Conservation (phyloP, 495 filamentous ascomycete genomes). For the Aspergillus heteromorphus region DNA sequence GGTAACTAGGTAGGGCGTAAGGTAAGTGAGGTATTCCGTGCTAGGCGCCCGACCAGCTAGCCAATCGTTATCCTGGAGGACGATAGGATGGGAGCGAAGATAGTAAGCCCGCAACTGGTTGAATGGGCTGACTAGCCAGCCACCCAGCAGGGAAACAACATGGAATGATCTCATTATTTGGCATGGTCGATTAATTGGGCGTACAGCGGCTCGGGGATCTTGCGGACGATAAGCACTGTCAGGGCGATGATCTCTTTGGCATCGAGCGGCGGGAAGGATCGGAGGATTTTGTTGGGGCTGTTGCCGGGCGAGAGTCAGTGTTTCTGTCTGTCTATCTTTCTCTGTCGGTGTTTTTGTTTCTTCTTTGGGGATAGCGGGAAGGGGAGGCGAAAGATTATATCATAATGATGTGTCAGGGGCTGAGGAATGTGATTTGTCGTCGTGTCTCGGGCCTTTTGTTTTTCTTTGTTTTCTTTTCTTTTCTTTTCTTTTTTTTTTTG, state of each 20-base stretch:
- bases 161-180: conserved; percentile 42
- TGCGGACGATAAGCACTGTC: conserved; percentile 71
- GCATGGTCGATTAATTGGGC: conserved; percentile 84
- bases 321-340: neutral
- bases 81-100: no score
- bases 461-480: neutral
- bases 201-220: conserved; percentile 86
- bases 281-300: conserved; percentile 85
- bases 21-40: neutral
- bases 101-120: no score
- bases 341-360: neutral
- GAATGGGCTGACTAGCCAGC: neutral
- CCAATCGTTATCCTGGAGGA: no score
- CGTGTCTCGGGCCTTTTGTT: neutral
- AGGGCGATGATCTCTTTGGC: conserved; percentile 75
- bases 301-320: neutral
- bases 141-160: neutral
- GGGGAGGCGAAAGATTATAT: neutral
- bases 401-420: neutral
- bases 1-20: neutral
- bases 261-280: conserved; percentile 81
- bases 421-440: neutral
- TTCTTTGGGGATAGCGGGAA: neutral
- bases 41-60: no score
- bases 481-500: neutral